Evolutionary conservation across 2,329 filamentous ascomycete species (phyloP).

Genomic region (Pyricularia pennisetigena): DNA sequence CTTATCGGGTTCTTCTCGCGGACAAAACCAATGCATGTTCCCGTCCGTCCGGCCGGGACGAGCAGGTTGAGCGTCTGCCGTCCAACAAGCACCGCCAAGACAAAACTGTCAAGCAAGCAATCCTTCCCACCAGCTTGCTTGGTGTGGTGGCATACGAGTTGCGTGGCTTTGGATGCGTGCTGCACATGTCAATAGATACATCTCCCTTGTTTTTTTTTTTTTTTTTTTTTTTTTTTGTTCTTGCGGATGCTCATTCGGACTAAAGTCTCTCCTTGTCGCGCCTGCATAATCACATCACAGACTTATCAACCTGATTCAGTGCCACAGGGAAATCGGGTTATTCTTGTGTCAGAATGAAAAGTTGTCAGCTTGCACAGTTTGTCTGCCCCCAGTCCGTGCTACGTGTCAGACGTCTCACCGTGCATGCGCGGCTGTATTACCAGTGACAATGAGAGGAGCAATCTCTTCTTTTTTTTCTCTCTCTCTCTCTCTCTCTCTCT

Average conservation of each 20-base stretch:
- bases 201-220: background rate
- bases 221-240: background rate
- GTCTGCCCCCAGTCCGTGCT: background rate
- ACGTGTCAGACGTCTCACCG: background rate
- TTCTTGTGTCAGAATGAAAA: background rate
- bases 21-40: background rate
- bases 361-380: background rate
- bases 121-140: background rate
- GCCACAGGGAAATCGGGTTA: background rate
- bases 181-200: background rate
- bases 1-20: background rate
- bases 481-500: too few species aligned
- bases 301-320: background rate
- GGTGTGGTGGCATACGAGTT: background rate
- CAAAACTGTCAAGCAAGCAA: background rate
- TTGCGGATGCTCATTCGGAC: background rate
- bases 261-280: background rate
- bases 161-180: background rate
- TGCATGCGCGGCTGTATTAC: background rate
- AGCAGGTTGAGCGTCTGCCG: background rate
- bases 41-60: background rate
- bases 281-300: background rate
- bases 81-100: background rate
- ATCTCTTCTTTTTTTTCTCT: background rate
- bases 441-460: background rate